phyloP scores from a whole-genome alignment of 2,329 filamentous ascomycete species.

The Aspergillus aculeatus region DNA sequence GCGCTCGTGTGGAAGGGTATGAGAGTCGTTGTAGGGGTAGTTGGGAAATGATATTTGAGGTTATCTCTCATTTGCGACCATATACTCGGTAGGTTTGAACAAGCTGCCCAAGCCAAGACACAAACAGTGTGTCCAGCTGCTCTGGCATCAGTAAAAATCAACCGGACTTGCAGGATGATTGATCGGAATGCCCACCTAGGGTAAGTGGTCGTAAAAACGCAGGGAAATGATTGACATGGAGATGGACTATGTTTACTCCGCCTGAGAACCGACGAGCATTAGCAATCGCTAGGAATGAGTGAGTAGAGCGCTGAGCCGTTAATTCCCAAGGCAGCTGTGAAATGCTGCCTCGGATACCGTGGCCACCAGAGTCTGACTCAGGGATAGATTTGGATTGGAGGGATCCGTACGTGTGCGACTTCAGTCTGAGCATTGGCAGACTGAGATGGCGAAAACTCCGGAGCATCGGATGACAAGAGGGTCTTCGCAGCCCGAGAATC shows the following conservation, averaged over 20 bases:
- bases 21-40: conserved; percentile 49
- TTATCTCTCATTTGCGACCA: background rate
- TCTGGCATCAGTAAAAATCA: background rate
- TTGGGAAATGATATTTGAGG: conserved; percentile 23
- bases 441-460: conserved; percentile 58
- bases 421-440: conserved; percentile 31
- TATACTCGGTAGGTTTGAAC: background rate
- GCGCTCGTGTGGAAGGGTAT: conserved; percentile 21
- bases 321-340: background rate
- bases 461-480: conserved; percentile 62
- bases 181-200: background rate
- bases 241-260: background rate
- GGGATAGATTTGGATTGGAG: conserved; percentile 25
- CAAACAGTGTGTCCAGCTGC: background rate
- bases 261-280: background rate
- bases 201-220: background rate
- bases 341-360: background rate
- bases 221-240: background rate
- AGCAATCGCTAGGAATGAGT: background rate
- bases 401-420: conserved; percentile 37
- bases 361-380: background rate
- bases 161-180: background rate
- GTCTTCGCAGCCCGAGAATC: conserved; percentile 44
- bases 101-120: background rate
- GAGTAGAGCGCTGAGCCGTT: background rate